A percentile compares a stretch with the other conserved stretches of the same genome.
Conservation (phyloP, 805 yeast species). For the Kodamaea jinghongensis region DNA sequence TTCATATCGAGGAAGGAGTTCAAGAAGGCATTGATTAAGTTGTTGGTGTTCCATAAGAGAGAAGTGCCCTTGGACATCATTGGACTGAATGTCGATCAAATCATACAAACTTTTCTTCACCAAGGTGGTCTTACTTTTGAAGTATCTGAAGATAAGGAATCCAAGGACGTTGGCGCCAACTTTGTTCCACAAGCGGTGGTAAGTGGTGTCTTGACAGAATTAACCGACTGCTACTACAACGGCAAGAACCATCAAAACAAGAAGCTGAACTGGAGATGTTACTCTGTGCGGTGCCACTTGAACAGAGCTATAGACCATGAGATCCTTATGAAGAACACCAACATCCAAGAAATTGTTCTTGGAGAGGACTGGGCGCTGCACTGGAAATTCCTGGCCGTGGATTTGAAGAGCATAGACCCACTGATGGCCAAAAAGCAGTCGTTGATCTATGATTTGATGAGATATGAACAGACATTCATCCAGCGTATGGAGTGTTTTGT, state of each 20-base stretch:
- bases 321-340: conserved; percentile 16
- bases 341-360: conserved; percentile 22
- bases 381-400: conserved; percentile 60
- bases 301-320: conserved; percentile 30
- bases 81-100: conserved; percentile 49
- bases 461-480: conserved; percentile 67
- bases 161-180: conserved; percentile 11
- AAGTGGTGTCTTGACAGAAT: conserved; percentile 43
- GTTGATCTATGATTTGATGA: conserved; percentile 69
- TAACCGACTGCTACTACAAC: conserved; percentile 47
- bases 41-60: conserved; percentile 51
- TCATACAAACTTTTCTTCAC: conserved; percentile 40
- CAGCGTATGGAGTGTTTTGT: conserved; percentile 65
- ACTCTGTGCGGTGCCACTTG: conserved; percentile 32
- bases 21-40: conserved; percentile 48
- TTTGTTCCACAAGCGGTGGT: conserved; percentile 19
- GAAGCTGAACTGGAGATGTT: conserved; percentile 23
- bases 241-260: conserved; percentile 15
- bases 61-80: conserved; percentile 49
- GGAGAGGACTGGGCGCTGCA: conserved; percentile 62
- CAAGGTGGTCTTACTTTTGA: conserved; percentile 42
- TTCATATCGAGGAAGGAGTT: conserved; percentile 51
- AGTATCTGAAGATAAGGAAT: not conserved
- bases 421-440: conserved; percentile 65
- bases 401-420: conserved; percentile 48